Base-by-base conservation (phyloP, 2,329 filamentous ascomycete genomes). In the Trichophyton rubrum region DNA sequence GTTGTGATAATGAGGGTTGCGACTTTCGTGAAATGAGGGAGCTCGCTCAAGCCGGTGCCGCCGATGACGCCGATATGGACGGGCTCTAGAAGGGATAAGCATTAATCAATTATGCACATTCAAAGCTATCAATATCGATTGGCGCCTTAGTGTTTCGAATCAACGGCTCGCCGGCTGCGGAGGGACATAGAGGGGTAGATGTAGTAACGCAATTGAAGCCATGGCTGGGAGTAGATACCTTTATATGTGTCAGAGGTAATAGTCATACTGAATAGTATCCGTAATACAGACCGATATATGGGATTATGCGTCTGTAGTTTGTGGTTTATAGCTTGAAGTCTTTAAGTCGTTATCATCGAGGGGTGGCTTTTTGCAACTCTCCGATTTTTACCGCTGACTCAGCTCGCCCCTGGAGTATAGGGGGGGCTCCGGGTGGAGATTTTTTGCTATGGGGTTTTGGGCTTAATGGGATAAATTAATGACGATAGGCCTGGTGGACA, bases 11-110 rank as follows among this genome's bases (percentile, higher is more conserved):
- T 85, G 67, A 99, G 78, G 30, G 82, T 82, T 27, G 92, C 91
- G 64, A 95, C 86, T 69, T 90, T 88, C 20, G 84, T 86, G 80
- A 93, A 97, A 75, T 87, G 86, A 30, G 90, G 86, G 66, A 99
- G 87, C 67, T 89, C 85, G 73, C 87, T 85, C 64, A 99, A 87
- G 60, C 93, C 93, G 43, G 93, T 99, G 68, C 93, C 93, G 74
- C 91, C 91, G 67, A 96, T 90, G 60, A 95, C 88, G 72, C 88
- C 92, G 70, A 96, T 93, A 67, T 85, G 84, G 68, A 95, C 85
- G 59, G 85, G 82, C 56, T 73, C 74, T 75, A 61, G 33, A n/a
- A 17, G 33, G 4, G 15, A 8, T 3, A 55, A 11, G 15, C 15
- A 9, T 47, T 17, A 51, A n/a, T 45, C 5, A 35, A 55, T 53